Percentiles rank a stretch among this genome's conserved stretches.
Evolutionary conservation across 176 grass and related monocot genomes (phyloP).

Genomic region (Thinopyrum elongatum): DNA sequence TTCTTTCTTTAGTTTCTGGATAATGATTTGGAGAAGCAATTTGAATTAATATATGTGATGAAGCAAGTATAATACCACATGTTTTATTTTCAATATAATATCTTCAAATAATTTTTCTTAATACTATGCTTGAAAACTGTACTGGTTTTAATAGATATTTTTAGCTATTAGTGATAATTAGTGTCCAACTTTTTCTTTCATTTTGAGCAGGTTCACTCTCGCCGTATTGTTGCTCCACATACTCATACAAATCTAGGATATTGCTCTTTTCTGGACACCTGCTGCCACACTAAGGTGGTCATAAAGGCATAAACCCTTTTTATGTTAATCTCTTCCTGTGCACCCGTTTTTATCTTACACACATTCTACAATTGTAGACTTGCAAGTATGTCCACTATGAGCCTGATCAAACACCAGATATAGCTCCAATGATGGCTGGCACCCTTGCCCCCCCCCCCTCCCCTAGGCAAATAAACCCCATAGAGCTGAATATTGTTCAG

Average conservation of each 20-base stretch:
- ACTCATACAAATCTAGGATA: slow-evolving; percentile 98
- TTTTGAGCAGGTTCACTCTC: slow-evolving; percentile 85
- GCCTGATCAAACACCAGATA: slow-evolving; percentile 93
- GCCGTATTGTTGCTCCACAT: slow-evolving; percentile 96
- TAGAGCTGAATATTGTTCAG: slow-evolving; percentile 98
- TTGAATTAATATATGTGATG: background rate
- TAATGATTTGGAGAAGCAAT: slow-evolving; percentile 9
- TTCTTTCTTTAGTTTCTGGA: background rate
- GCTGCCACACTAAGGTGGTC: slow-evolving; percentile 91
- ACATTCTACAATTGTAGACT: slow-evolving; percentile 51
- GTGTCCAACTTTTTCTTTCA: slow-evolving; percentile 22
- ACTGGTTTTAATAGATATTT: background rate
- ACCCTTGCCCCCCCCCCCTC: slow-evolving; percentile 49
- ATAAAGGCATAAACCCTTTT: slow-evolving; percentile 23
- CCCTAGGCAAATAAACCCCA: slow-evolving; percentile 68
- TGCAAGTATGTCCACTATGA: slow-evolving; percentile 99
- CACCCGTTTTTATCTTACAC: slow-evolving; percentile 16
- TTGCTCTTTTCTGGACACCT: slow-evolving; percentile 98
- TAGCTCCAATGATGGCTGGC: slow-evolving; percentile 71
- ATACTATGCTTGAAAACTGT: slow-evolving; percentile 14
- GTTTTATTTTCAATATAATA: slow-evolving; percentile 43
- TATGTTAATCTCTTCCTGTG: slow-evolving; percentile 21
- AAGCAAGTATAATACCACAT: slow-evolving; percentile 59
- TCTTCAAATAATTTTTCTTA: background rate
- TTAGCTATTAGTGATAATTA: slow-evolving; percentile 10